A percentile compares a stretch with the other conserved stretches of the same genome.
Evolutionary conservation across 495 filamentous ascomycete species (phyloP).

Genomic region (Eremomyces bilateralis): DNA sequence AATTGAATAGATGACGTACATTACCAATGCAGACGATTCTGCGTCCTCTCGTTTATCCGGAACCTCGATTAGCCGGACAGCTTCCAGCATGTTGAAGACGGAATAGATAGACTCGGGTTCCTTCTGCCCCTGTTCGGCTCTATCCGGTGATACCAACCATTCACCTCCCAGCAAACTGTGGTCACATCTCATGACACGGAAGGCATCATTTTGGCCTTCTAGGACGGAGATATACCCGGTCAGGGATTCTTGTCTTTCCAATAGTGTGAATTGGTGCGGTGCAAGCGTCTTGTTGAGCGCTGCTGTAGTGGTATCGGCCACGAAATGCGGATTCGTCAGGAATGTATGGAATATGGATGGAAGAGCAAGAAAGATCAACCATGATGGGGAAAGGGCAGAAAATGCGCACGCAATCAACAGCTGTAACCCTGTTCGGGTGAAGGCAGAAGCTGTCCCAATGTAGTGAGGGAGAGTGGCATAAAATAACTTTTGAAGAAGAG

Average conservation of each 20-base stretch:
- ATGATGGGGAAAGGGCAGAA: slow-evolving; percentile 42
- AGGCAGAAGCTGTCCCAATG: slow-evolving; percentile 37
- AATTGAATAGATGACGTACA: slow-evolving; percentile 28
- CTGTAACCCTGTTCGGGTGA: slow-evolving; percentile 52
- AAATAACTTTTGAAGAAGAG: slow-evolving; percentile 32
- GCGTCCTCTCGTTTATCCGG: slow-evolving; percentile 29
- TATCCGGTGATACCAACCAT: slow-evolving; percentile 40
- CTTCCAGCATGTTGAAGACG: slow-evolving; percentile 81
- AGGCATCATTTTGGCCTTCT: slow-evolving; percentile 45
- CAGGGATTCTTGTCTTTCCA: slow-evolving; percentile 60
- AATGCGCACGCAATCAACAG: slow-evolving; percentile 39
- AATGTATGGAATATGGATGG: slow-evolving; percentile 51
- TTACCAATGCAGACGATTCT: slow-evolving; percentile 61
- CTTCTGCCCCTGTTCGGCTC: slow-evolving; percentile 11
- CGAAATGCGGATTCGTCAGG: slow-evolving; percentile 49
- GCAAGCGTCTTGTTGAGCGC: slow-evolving; percentile 42
- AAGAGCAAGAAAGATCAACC: slow-evolving; percentile 36
- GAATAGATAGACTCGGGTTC: slow-evolving; percentile 76
- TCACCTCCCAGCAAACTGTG: slow-evolving; percentile 91
- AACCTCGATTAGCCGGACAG: slow-evolving; percentile 55
- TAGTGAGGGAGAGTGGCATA: slow-evolving; percentile 27
- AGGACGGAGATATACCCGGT: slow-evolving; percentile 88
- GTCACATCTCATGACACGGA: slow-evolving; percentile 74
- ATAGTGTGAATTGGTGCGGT: slow-evolving; percentile 32
- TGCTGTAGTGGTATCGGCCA: slow-evolving; percentile 26